These are phyloP conservation scores for Tylopilus cervinicoccineus DNA, from an alignment of 768 basidiomycete genomes.

Conservation along the genomic window DNA sequence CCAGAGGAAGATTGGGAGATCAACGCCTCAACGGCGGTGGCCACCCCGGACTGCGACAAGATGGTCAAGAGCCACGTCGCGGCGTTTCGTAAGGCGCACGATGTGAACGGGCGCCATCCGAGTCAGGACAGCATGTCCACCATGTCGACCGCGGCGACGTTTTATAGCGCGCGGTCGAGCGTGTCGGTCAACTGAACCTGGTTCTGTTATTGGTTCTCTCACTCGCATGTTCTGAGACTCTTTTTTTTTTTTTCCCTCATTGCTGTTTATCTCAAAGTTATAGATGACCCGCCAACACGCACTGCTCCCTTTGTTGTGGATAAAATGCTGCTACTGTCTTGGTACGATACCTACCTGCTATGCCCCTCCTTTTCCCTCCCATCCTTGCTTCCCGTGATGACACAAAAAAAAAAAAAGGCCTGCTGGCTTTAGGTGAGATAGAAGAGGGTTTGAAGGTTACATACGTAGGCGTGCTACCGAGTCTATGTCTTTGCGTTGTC, in stretches of 20 bases:
- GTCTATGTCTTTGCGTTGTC: too few species aligned
- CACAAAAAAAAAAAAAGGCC: too few species aligned
- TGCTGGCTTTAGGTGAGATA: too few species aligned
- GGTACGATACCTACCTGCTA: too few species aligned
- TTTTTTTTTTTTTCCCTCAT: too few species aligned
- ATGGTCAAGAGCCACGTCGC: constrained; percentile 10
- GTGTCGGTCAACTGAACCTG: constrained; percentile 12
- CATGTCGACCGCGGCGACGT: constrained; percentile 20
- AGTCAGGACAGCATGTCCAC: constrained; percentile 27
- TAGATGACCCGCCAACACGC: too few species aligned
- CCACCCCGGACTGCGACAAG: neutral
- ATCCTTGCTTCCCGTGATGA: too few species aligned
- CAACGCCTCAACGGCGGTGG: neutral
- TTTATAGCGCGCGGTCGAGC: constrained; percentile 32
- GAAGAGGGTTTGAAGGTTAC: too few species aligned
- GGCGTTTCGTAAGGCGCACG: constrained; percentile 9
- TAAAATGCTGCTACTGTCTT: too few species aligned
- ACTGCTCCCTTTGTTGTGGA: too few species aligned
- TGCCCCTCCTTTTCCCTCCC: too few species aligned
- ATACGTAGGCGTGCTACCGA: too few species aligned
- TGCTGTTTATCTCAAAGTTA: neutral
- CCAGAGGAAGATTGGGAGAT: neutral
- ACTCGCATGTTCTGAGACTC: neutral
- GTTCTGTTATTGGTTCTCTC: neutral
- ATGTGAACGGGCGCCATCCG: constrained; percentile 10